Percentiles rank a stretch among this genome's conserved stretches.
phyloP scores from a whole-genome alignment of 257 asterid species.

The Lithospermum erythrorhizon region DNA sequence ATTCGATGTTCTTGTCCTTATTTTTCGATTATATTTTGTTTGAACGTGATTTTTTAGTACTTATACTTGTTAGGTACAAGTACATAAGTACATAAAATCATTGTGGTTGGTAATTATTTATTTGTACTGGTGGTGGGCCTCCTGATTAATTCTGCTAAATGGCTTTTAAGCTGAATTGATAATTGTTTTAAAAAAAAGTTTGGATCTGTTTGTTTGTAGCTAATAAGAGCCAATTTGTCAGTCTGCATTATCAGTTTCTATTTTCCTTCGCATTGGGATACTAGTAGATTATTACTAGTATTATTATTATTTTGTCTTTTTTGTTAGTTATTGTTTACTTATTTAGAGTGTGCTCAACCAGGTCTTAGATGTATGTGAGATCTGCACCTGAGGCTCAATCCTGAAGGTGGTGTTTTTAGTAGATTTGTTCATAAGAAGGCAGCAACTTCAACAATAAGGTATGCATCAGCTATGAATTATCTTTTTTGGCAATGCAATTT shows the following conservation, averaged over 20 bases:
- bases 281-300: too few species aligned
- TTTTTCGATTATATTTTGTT: too few species aligned
- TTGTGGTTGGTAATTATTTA: too few species aligned
- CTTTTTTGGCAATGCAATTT: too few species aligned
- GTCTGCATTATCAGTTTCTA: neutral
- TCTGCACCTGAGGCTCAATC: neutral
- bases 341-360: neutral
- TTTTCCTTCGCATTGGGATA: neutral
- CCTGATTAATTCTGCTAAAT: neutral
- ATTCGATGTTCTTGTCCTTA: neutral
- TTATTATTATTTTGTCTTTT: too few species aligned
- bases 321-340: neutral
- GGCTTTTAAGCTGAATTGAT: neutral
- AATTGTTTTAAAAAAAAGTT: neutral
- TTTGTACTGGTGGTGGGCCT: too few species aligned
- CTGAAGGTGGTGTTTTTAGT: neutral
- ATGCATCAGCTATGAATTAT: too few species aligned
- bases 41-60: neutral
- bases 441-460: too few species aligned
- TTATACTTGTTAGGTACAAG: neutral
- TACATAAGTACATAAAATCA: neutral
- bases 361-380: neutral
- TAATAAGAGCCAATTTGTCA: neutral
- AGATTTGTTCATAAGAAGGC: too few species aligned
- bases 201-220: neutral